Conservation (phyloP, 208 protist species). For the Leishmania guyanensis region DNA sequence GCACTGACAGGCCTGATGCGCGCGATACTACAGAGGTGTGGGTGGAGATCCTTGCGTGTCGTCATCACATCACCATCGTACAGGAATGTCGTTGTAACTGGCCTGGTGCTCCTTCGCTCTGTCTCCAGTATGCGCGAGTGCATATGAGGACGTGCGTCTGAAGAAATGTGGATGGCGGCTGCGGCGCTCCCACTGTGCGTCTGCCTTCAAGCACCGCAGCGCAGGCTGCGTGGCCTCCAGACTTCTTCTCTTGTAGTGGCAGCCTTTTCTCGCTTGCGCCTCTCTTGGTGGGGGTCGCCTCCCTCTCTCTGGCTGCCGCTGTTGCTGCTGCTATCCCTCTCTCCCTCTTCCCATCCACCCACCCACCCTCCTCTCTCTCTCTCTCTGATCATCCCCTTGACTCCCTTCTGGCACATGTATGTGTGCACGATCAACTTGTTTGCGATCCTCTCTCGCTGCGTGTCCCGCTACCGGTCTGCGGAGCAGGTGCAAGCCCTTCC, state of each 20-base stretch:
- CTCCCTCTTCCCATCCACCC: background rate
- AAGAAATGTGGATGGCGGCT: background rate
- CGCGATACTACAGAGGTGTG: background rate
- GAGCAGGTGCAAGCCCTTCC: background rate
- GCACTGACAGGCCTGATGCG: background rate
- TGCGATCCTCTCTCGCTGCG: background rate
- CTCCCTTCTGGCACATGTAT: background rate
- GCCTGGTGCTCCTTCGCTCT: background rate
- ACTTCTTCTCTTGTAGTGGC: background rate
- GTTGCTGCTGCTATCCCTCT: constrained; percentile 6
- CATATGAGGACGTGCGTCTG: background rate
- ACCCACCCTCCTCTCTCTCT: background rate
- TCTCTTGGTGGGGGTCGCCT: background rate
- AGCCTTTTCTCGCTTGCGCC: background rate
- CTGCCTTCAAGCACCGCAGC: background rate
- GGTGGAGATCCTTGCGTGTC: background rate
- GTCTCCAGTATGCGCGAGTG: background rate
- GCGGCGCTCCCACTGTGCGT: background rate
- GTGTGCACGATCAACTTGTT: background rate
- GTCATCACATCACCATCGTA: background rate
- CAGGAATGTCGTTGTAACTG: background rate
- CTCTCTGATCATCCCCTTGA: background rate
- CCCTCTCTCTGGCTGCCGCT: background rate
- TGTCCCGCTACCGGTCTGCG: background rate
- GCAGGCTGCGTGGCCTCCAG: background rate